Base-by-base conservation (phyloP, 352 stramenopile species). In the Phytophthora pistaciae region DNA sequence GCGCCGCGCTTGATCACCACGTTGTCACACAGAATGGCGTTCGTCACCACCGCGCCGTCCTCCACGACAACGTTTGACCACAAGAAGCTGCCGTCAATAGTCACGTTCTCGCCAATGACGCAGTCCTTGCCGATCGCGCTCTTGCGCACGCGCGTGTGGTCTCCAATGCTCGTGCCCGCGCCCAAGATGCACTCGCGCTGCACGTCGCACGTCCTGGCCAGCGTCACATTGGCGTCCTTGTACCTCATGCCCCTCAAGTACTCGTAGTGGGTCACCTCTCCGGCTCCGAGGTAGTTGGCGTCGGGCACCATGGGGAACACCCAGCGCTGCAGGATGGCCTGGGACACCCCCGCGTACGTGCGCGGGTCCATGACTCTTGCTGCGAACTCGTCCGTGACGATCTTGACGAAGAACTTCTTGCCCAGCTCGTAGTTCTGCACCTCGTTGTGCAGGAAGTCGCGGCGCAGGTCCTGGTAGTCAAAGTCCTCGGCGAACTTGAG, bases 401-500 rank as follows among this genome's bases (percentile, higher is more conserved):
- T 80, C 69, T 99, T 92, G 8, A 88, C 94, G 60, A 98, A 98
- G 60, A 99, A 99, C 55, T 98, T 96, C 58, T 99, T 98, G 70
- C 98, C 97, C 48, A 99, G 83, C 64, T 99, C 97, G 75, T 98
- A 97, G 84, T 99, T 99, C 38, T 98, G 94, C 48, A 98, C 97
- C 68, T 98, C 97, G 69, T 99, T 99, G 48, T 94, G 85, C 56
- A 99, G 86, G 80, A 99, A 99, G 72, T 99, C 92, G 1, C 78
- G 72, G 23, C 97, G 81, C 66, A 99, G 85, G 56, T 99, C 91
- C 61, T 98, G 88, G 72, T 99, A 99, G 76, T 99, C 98, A 78
- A 99, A 99, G 75, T 99, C 98, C 72, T 99, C 98, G 23, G 88
- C 90, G 61, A 99, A 99, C 73, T 98, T 95, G 27, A 98, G 89